Percentiles rank a stretch among this genome's conserved stretches.
Evolutionary conservation across 768 basidiomycete genomes (phyloP).

Genomic region (Boletus huronensis): DNA sequence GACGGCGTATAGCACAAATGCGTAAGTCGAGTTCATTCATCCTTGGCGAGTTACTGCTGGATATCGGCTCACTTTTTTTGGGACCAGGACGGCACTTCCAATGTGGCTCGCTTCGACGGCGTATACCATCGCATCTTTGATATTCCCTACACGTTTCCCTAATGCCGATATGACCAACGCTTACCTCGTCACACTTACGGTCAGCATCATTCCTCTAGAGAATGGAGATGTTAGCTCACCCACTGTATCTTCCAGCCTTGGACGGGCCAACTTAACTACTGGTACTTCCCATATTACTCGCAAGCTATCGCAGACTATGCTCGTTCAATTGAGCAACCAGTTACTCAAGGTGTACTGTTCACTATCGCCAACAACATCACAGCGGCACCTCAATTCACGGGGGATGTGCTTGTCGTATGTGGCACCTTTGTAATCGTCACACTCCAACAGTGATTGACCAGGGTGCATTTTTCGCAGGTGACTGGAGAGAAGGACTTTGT

Average conservation of each 20-base stretch:
- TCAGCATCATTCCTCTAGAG: background rate
- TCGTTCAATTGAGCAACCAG: background rate
- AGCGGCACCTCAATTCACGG: background rate
- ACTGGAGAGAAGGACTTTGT: background rate
- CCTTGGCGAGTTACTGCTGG: background rate
- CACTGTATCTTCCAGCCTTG: background rate
- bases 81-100: background rate
- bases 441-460: background rate
- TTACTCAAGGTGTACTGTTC: background rate
- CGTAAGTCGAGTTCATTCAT: background rate
- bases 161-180: background rate
- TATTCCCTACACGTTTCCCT: background rate
- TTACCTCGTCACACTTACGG: background rate
- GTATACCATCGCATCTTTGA: background rate
- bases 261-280: background rate
- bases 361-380: background rate
- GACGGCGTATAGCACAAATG: background rate
- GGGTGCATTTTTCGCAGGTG: background rate
- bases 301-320: background rate
- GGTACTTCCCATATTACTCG: background rate
- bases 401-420: background rate
- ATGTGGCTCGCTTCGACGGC: background rate
- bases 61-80: background rate
- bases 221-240: background rate
- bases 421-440: background rate